These are phyloP conservation scores for Stramenopiles sp. DNA, from an alignment of 352 stramenopile species.

Conservation along the genomic window DNA sequence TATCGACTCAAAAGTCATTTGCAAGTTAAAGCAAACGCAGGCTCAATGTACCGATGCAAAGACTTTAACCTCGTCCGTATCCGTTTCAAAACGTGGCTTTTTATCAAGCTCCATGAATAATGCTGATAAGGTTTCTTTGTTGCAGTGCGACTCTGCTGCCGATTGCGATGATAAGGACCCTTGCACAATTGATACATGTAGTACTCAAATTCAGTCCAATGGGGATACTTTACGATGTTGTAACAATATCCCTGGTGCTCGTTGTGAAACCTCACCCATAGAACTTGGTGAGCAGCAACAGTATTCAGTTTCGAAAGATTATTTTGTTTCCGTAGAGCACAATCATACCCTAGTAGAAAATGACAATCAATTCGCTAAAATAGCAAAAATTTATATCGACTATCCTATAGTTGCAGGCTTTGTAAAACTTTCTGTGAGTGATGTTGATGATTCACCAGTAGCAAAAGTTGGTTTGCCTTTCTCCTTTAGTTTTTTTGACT, in stretches of 20 bases:
- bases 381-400: neutral
- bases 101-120: neutral
- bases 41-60: neutral
- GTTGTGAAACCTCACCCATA: neutral
- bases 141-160: neutral
- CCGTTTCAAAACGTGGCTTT: neutral
- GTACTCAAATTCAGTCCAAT: neutral
- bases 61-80: neutral
- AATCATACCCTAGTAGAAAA: neutral
- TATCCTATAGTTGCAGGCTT: neutral
- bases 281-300: neutral
- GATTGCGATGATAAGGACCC: neutral
- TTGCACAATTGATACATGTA: conserved; percentile 1
- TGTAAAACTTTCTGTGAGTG: neutral
- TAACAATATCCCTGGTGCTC: neutral
- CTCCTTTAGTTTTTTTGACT: neutral
- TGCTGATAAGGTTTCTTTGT: neutral
- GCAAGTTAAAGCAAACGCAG: neutral
- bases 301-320: neutral
- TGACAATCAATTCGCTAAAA: neutral
- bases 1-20: neutral
- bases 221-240: neutral
- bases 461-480: neutral
- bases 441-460: conserved; percentile 1
- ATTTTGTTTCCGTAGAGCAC: neutral